Percentiles rank a stretch among this genome's conserved stretches.
phyloP scores from a whole-genome alignment of 257 asterid species.

The Plantago major region DNA sequence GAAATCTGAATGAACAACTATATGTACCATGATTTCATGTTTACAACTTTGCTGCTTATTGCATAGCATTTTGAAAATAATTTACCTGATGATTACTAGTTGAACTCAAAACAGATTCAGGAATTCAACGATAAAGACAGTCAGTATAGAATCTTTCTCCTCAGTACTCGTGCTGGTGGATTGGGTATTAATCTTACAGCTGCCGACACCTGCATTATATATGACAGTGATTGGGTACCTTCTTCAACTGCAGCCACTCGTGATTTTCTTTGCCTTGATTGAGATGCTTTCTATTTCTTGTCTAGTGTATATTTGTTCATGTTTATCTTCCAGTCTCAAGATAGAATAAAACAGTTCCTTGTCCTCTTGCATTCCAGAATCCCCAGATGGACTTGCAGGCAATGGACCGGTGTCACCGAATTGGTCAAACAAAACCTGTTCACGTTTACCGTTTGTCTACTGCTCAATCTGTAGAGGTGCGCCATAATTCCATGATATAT shows the following conservation, averaged over 20 bases:
- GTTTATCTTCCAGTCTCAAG: slow-evolving; percentile 29
- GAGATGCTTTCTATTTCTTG: slow-evolving; percentile 23
- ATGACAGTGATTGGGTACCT: slow-evolving; percentile 85
- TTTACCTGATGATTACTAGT: no score
- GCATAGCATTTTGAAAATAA: no score
- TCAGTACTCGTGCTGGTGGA: slow-evolving; percentile 99
- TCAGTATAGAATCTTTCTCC: slow-evolving; percentile 76
- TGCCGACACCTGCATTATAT: slow-evolving; percentile 94
- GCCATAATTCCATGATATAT: background rate
- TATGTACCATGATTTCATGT: no score
- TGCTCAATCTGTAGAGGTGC: slow-evolving; percentile 92
- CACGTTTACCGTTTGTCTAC: slow-evolving; percentile 98
- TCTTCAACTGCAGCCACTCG: no score
- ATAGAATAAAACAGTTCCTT: slow-evolving; percentile 13
- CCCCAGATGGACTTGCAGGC: slow-evolving; percentile 99
- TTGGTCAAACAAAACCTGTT: slow-evolving; percentile 98
- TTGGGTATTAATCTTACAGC: slow-evolving; percentile 99
- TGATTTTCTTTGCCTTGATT: no score
- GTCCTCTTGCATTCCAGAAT: slow-evolving; percentile 60
- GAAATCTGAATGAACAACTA: no score
- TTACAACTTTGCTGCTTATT: no score
- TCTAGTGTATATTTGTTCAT: slow-evolving; percentile 18
- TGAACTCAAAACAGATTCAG: slow-evolving; percentile 33
- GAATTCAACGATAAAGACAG: slow-evolving; percentile 89
- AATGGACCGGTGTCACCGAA: slow-evolving; percentile 98